A percentile compares a stretch with the other conserved stretches of the same genome.
phyloP scores from a whole-genome alignment of 2,329 filamentous ascomycete genomes.

The Aspergillus fructus region DNA sequence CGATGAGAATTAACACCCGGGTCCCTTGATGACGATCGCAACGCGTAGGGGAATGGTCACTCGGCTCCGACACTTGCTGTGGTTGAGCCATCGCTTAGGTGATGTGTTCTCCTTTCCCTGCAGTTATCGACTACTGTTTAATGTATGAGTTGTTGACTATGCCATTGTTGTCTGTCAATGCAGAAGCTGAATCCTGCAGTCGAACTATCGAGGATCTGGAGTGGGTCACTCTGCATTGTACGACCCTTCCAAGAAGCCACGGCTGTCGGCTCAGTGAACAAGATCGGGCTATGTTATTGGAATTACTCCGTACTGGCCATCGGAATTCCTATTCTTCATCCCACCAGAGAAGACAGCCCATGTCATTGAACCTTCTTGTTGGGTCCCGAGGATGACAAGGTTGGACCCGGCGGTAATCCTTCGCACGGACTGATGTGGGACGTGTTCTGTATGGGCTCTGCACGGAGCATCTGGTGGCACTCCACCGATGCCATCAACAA shows the following conservation, averaged over 20 bases:
- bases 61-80: neutral
- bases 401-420: neutral
- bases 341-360: conserved; percentile 8
- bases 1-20: neutral
- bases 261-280: neutral
- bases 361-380: neutral
- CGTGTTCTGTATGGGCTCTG: neutral
- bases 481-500: conserved; percentile 3
- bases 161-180: conserved; percentile 6
- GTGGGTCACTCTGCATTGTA: conserved; percentile 11
- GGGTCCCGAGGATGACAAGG: neutral
- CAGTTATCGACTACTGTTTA: neutral
- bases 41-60: neutral
- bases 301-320: neutral
- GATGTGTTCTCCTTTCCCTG: neutral
- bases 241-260: neutral
- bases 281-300: conserved; percentile 9
- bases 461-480: conserved; percentile 8
- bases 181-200: conserved; percentile 9
- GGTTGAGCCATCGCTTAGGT: neutral
- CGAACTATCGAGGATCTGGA: conserved; percentile 9
- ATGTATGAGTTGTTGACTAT: neutral
- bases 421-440: neutral
- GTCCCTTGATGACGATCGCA: neutral
- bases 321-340: neutral